Evolutionary conservation across 2,329 filamentous ascomycete genomes (phyloP), one percentile per base, ranked within the genome.

Genomic region (Fusarium drepaniforme): DNA sequence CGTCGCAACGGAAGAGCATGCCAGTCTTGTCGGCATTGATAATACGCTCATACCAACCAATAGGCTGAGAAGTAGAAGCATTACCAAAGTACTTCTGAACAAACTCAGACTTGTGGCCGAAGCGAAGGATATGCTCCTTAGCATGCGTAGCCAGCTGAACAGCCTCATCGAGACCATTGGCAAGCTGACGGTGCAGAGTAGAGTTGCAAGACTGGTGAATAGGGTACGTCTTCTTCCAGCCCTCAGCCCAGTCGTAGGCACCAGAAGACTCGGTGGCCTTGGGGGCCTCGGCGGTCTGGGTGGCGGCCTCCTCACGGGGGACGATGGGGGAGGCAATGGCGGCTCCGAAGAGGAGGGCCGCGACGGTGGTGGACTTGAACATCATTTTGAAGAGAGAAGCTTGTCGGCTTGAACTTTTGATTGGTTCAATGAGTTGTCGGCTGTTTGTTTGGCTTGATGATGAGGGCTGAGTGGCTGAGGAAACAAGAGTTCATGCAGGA

Each of bases 71-170:
- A 3, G 90, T 90, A 5, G 90, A 85, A 2, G 85, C 85, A 63
- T 89, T 86, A 56, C 92, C 91, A 78, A 94, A 94, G 83, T 93
- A 94, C 83, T 91, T 93, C 63, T 84, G 84, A 79, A 90, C 91
- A 68, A 92, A 86, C 23, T 87, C 84, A 12, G 90, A 92, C 30
- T 86, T 83, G 81, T 88, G 86, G 37, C 91, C 90, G 75, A 85
- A 88, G 57, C 86, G 85, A 16, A 90, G 85, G 61, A 92, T 87
- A 78, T 93, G 92, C 46, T 91, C 87, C 69, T 88, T 88, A 8
- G 92, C 92, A 77, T 93, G 90, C 62, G 85, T 81, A 9, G 89
- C 90, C 5, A 93, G 84, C 62, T 82, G 79, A 44, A 91, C 81
- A 6, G 90, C 86, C 80, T 94, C 92, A 21, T 87, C 83, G 0